Evolutionary conservation across 2,329 filamentous ascomycete genomes (phyloP), one percentile per base, ranked within the genome.

Genomic region (Cladosporium sp.): DNA sequence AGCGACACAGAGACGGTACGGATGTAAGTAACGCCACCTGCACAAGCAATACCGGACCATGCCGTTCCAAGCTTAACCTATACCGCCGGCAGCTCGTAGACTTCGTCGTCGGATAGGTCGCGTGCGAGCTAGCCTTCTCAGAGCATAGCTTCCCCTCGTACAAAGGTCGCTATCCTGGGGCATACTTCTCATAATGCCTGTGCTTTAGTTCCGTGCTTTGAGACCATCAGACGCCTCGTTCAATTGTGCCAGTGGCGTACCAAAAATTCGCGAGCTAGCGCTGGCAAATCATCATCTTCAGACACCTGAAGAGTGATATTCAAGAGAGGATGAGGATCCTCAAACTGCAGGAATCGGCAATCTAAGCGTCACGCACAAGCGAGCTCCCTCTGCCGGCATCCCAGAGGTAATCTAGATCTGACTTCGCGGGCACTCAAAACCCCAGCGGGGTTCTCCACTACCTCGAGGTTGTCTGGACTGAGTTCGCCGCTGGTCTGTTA

Each of bases 11-110:
- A 20, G 54, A 28, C 43, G 9, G 11, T 34, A 47, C 52, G 52
- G 52, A 55, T 45, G 52, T 47, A 47, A 45, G 30, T 15, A 42
- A 55, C 54, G 54, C 54, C 52, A 55, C 52, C 15, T 37, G 25
- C 42, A 47, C 54, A 56, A 56, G 34, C 54, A 49, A 12, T 38
- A 39, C 42, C n/a, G 54, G 34, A 39, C 54, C 36, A 38, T 56
- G 3, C 54, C 42, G 17, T 34, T 56, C 34, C 42, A 39, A 56
- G 42, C 54, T 56, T 49, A 56, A 56, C 30, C 11, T 14, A 15
- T 28, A 28, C 42, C 54, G 17, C 42, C 17, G 9, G 19, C 22
- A 49, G 51, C 25, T 19, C 38, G 30, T n/a, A n/a, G 12, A 20
- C 30, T n/a, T 47, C 15, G 5, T 5, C 15, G 22, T 47, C 43